A percentile compares a stretch with the other conserved stretches of the same genome.
phyloP scores from a whole-genome alignment of 2,329 filamentous ascomycete genomes.

The Aspergillus oerlinghausenensis region DNA sequence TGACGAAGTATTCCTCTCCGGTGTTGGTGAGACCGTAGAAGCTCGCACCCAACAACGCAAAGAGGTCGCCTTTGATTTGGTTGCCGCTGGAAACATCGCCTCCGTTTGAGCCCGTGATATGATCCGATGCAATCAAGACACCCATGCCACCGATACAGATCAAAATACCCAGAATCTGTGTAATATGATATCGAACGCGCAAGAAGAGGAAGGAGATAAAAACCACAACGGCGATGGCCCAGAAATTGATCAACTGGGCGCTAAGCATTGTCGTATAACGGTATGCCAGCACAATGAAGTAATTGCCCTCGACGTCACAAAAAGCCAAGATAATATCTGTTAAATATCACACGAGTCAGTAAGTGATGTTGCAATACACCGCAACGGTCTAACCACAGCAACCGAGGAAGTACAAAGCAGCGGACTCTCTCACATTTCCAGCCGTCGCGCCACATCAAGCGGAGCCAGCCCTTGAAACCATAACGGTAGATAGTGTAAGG shows the following conservation, averaged over 20 bases:
- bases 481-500: conserved; percentile 73
- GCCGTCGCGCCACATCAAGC: conserved; percentile 63
- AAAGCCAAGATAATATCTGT: conserved; percentile 79
- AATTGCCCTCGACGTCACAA: conserved; percentile 93
- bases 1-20: conserved; percentile 90
- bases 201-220: conserved; percentile 77
- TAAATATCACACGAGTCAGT: not conserved
- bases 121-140: conserved; percentile 79
- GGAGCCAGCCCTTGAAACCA: conserved; percentile 66
- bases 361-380: not conserved
- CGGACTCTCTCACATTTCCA: conserved; percentile 64
- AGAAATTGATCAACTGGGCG: conserved; percentile 96
- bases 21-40: conserved; percentile 90
- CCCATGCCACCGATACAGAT: conserved; percentile 90
- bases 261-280: conserved; percentile 86
- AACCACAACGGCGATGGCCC: conserved; percentile 93
- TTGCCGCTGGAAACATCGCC: conserved; percentile 56
- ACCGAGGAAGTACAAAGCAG: not conserved
- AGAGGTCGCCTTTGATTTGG: conserved; percentile 85
- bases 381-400: not conserved
- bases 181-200: conserved; percentile 80
- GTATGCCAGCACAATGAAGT: conserved; percentile 95
- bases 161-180: conserved; percentile 81
- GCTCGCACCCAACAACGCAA: conserved; percentile 81
- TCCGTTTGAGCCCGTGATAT: conserved; percentile 69